Percentiles rank a stretch among this genome's conserved stretches.
These are phyloP conservation scores for Colletotrichum aenigma DNA, from an alignment of 2,329 filamentous ascomycete species.

Conservation along the genomic window DNA sequence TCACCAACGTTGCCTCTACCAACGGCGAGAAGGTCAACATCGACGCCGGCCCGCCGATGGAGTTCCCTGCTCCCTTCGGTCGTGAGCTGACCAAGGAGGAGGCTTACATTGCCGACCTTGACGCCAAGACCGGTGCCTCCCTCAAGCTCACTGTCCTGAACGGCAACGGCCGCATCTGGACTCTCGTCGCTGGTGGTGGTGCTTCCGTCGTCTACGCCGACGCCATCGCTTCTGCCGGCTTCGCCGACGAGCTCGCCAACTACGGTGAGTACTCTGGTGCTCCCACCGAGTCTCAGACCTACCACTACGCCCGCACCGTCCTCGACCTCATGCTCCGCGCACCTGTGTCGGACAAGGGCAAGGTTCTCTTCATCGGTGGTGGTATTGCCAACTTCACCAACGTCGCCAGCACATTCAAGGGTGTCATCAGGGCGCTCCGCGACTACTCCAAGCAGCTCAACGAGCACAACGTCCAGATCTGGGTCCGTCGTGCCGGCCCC, in stretches of 20 bases:
- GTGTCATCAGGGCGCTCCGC: slow-evolving; percentile 93
- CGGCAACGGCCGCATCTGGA: slow-evolving; percentile 91
- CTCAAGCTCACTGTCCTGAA: slow-evolving; percentile 98
- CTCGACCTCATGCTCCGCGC: slow-evolving; percentile 97
- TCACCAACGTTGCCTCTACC: slow-evolving; percentile 68
- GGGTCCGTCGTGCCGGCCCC: slow-evolving; percentile 87
- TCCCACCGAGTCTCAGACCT: slow-evolving; percentile 97
- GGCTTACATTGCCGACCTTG: slow-evolving; percentile 97
- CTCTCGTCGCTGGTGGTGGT: slow-evolving; percentile 97
- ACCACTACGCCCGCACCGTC: slow-evolving; percentile 97
- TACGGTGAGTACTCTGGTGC: slow-evolving; percentile 99
- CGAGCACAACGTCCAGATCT: slow-evolving; percentile 98
- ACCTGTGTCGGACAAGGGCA: slow-evolving; percentile 84
- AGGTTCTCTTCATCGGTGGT: slow-evolving; percentile 99
- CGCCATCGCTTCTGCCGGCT: slow-evolving; percentile 95
- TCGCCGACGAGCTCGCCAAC: slow-evolving; percentile 96
- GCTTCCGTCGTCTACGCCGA: slow-evolving; percentile 99
- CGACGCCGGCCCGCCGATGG: slow-evolving; percentile 96
- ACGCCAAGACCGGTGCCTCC: slow-evolving; percentile 98
- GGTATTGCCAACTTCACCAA: slow-evolving; percentile 99
- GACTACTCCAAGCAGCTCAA: slow-evolving; percentile 84
- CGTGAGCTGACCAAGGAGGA: slow-evolving; percentile 99
- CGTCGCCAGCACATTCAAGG: slow-evolving; percentile 99
- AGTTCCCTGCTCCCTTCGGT: slow-evolving; percentile 98
- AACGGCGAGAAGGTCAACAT: slow-evolving; percentile 82